These are phyloP conservation scores for Syzygium grande DNA, from an alignment of 345 rosid species.

Conservation along the genomic window DNA sequence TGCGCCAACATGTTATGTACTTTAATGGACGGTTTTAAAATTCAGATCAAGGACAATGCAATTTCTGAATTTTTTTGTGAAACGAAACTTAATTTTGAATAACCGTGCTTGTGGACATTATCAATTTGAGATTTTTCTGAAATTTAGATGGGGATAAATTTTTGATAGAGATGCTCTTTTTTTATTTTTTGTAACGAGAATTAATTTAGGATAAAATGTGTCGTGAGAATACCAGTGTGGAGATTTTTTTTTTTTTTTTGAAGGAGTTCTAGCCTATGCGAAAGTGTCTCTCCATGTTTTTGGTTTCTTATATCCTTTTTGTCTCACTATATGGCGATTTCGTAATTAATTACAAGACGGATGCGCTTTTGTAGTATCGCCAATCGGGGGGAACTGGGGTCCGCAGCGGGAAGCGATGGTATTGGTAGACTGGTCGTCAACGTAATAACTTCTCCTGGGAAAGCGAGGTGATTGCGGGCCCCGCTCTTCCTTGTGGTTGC, in stretches of 20 bases:
- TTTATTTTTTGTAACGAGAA: neutral
- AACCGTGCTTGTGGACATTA: neutral
- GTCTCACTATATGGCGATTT: neutral
- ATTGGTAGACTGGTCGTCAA: too few species aligned
- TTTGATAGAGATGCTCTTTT: neutral
- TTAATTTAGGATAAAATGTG: neutral
- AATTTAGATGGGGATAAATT: neutral
- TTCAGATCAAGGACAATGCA: neutral
- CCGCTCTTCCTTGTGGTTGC: neutral
- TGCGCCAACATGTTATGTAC: accelerated
- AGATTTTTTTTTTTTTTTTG: neutral
- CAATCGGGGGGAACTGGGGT: neutral
- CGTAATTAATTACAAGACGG: neutral
- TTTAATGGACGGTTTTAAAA: neutral
- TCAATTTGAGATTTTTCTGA: neutral
- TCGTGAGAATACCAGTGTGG: neutral
- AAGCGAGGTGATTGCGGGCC: neutral
- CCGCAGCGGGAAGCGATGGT: neutral
- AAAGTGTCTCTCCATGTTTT: neutral
- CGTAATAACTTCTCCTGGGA: neutral
- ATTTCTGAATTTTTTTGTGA: neutral
- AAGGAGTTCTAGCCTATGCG: neutral
- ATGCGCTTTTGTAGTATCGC: neutral
- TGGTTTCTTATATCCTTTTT: neutral
- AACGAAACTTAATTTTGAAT: neutral